phyloP scores from a whole-genome alignment of 768 basidiomycete genomes.

The Botryobasidium botryosum region DNA sequence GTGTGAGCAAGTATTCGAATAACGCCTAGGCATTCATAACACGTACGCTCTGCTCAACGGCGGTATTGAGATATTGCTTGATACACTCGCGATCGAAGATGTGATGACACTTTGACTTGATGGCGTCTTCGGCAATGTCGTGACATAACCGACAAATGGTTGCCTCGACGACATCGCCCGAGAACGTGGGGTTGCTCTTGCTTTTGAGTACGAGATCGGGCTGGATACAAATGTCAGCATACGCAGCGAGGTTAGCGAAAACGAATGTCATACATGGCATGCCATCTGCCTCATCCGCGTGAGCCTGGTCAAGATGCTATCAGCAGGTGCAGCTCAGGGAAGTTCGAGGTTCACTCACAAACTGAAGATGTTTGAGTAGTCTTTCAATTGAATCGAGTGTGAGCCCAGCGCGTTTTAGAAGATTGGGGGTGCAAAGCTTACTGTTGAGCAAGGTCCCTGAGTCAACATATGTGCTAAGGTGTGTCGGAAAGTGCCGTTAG shows the following conservation, averaged over 20 bases:
- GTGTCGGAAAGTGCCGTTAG: neutral
- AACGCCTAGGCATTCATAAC: neutral
- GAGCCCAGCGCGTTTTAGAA: neutral
- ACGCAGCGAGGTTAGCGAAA: neutral
- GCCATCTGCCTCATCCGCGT: constrained; percentile 96
- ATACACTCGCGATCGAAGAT: constrained; percentile 96
- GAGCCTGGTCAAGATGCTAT: constrained; percentile 34
- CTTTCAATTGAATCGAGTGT: constrained; percentile 21
- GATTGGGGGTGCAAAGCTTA: constrained; percentile 25
- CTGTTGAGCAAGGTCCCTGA: constrained; percentile 86
- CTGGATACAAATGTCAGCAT: constrained; percentile 14
- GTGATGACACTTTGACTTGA: constrained; percentile 82
- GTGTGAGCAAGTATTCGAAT: neutral
- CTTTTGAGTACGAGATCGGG: constrained; percentile 86
- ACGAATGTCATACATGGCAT: constrained; percentile 33
- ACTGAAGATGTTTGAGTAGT: constrained; percentile 82
- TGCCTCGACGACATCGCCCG: constrained; percentile 46
- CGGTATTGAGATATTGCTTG: constrained; percentile 71
- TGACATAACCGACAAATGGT: constrained; percentile 91
- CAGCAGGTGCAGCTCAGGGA: neutral
- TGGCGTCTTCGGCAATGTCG: constrained; percentile 93
- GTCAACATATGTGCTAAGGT: constrained; percentile 59
- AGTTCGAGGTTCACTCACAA: constrained; percentile 29
- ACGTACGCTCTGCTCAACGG: constrained; percentile 45
- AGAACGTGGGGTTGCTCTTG: constrained; percentile 42